Evolutionary conservation across 2,329 filamentous ascomycete species (phyloP), one percentile per base, ranked within the genome.

Genomic region (Penicillium sp.): DNA sequence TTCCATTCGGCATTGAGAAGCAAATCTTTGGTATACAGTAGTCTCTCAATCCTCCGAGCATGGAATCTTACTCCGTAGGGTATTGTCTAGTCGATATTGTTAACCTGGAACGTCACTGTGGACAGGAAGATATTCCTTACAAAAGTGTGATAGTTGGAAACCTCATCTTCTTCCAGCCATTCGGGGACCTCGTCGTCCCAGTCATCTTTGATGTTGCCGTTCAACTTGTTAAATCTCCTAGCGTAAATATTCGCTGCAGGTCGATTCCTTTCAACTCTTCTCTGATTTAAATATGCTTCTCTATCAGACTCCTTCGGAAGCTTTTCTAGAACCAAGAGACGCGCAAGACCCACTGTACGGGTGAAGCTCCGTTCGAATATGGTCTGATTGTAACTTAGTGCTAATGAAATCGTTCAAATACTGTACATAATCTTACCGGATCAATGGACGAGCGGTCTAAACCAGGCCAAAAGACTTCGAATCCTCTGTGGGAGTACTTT

Each of bases 1-100:
- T 94, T 95, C 90, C 91, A 95, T 67, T 95, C 89, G 0, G 89
- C 89, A 64, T 95, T 94, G 18, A 95, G 81, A 7, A 95, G 78
- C 18, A 95, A 71, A 67, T 96, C 91, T 61, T 89, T 87, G 1
- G 87, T 90, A 66, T 90, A 95, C 46, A 91, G 83, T 0, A 95
- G 77, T 66, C 88, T 91, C 70, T 95, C 90, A 56, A 95, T 92
- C 64, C 85, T 70, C 20, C 64, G 65, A n/a, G 72, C 71, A 50
- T 69, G 70, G 61, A 71, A 75, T 23, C 57, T 67, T 5, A 61
- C 63, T 1, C 72, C 71, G n/a, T 72, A 74, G 1, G 71, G 71
- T 20, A 75, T 70, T 5, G 67, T 69, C 70, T 72, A 26, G n/a
- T n/a, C n/a, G 24, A 5, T 1, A 11, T 14, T 12, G 43, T 63